Evolutionary conservation across 148 eudicot species (phyloP).

Genomic region (Chenopodium berlandieri): DNA sequence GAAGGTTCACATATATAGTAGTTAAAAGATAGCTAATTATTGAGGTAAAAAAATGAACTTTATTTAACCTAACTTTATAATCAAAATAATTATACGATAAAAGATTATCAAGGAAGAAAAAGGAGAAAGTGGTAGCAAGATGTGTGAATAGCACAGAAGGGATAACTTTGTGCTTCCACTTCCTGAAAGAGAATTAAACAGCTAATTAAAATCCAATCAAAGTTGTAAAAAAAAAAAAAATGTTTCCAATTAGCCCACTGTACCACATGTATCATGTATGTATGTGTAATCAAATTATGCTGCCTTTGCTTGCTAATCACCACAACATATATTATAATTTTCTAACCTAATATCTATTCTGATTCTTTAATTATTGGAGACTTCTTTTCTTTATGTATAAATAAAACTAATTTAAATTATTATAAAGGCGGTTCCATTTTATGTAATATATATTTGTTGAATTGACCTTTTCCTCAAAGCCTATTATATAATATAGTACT

Average conservation of each 20-base stretch:
- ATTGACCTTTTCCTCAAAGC: slow-evolving; percentile 19
- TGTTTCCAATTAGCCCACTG: slow-evolving; percentile 12
- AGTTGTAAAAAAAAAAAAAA: not conserved
- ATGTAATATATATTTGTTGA: not conserved
- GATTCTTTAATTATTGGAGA: slow-evolving; percentile 29
- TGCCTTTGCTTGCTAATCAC: slow-evolving; percentile 20
- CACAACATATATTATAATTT: not conserved
- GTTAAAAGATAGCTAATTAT: slow-evolving; percentile 19
- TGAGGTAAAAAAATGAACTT: slow-evolving; percentile 15
- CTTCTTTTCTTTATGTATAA: not conserved
- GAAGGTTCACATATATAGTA: not conserved
- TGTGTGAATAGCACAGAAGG: slow-evolving; percentile 33
- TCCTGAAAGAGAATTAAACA: slow-evolving; percentile 15
- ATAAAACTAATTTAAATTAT: not conserved
- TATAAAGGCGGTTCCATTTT: not conserved
- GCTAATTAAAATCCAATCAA: slow-evolving; percentile 32
- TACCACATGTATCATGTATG: slow-evolving; percentile 20
- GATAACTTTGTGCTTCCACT: slow-evolving; percentile 34
- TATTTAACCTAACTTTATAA: slow-evolving; percentile 16
- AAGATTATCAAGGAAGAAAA: not conserved
- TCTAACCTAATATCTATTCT: slow-evolving; percentile 1
- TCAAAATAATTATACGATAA: not conserved
- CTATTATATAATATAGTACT: not conserved
- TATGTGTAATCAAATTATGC: slow-evolving; percentile 18
- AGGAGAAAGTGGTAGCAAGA: slow-evolving; percentile 3